Evolutionary conservation across 148 eudicot genomes (phyloP).

Genomic region (Rhododendron griersonianum): DNA sequence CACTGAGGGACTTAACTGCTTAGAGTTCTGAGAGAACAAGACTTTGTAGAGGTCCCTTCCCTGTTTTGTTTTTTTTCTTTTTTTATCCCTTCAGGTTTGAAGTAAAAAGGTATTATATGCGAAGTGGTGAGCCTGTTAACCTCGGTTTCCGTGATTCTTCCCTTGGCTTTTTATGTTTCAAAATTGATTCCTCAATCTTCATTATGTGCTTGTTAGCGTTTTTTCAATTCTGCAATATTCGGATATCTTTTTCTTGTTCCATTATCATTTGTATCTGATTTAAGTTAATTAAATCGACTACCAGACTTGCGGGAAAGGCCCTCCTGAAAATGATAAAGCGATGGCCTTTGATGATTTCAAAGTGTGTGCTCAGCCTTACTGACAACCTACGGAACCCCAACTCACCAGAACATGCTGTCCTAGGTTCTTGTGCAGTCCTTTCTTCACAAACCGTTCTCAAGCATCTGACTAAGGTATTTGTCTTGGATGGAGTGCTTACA

Average conservation of each 20-base stretch:
- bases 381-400: conserved; percentile 61
- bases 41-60: neutral
- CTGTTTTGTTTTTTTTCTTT: neutral
- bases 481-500: conserved; percentile 12
- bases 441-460: conserved; percentile 79
- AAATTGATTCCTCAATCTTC: conserved; percentile 7
- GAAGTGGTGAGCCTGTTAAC: neutral
- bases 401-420: conserved; percentile 77
- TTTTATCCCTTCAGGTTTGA: neutral
- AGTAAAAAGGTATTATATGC: neutral
- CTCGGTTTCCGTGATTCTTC: conserved; percentile 5
- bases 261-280: conserved; percentile 3
- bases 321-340: conserved; percentile 84
- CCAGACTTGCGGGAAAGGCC: conserved; percentile 86
- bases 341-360: conserved; percentile 88
- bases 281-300: conserved; percentile 15
- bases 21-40: neutral
- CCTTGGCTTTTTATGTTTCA: neutral
- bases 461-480: conserved; percentile 70
- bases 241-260: neutral
- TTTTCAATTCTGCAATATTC: neutral
- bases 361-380: conserved; percentile 56
- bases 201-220: neutral
- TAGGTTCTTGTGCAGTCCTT: conserved; percentile 92
- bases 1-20: neutral